A percentile compares a stretch with the other conserved stretches of the same genome.
These are phyloP conservation scores for Volvariella surrecta DNA, from an alignment of 1,284 basidiomycete genomes.

Conservation along the genomic window DNA sequence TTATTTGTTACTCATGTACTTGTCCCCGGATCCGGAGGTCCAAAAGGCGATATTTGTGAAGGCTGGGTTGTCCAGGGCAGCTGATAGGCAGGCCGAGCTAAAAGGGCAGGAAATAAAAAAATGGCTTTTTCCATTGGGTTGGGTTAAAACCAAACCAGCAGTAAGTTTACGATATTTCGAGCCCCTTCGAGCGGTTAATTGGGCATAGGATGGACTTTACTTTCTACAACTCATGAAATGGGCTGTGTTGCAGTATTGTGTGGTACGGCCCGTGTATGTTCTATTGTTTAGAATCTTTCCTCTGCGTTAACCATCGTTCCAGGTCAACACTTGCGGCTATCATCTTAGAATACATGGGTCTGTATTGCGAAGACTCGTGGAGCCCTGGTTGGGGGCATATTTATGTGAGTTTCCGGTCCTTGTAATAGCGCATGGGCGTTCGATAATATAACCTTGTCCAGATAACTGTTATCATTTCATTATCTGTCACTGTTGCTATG, in stretches of 20 bases:
- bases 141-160: slow-evolving; percentile 53
- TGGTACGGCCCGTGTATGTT: slow-evolving; percentile 55
- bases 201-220: slow-evolving; percentile 49
- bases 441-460: slow-evolving; percentile 14
- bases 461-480: slow-evolving; percentile 56
- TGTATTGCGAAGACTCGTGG: slow-evolving; percentile 71
- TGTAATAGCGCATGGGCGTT: slow-evolving; percentile 12
- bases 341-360: slow-evolving; percentile 52
- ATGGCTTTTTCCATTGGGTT: slow-evolving; percentile 69
- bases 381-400: slow-evolving; percentile 62
- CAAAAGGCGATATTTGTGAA: slow-evolving; percentile 57
- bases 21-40: slow-evolving; percentile 55
- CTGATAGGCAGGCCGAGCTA: slow-evolving; percentile 33
- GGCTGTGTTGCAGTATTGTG: slow-evolving; percentile 75
- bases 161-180: slow-evolving; percentile 23
- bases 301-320: neutral
- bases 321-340: slow-evolving; percentile 62
- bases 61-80: slow-evolving; percentile 43
- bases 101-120: slow-evolving; percentile 40
- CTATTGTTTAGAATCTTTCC: slow-evolving; percentile 1
- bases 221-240: slow-evolving; percentile 78
- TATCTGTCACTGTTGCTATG: slow-evolving; percentile 77
- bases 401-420: slow-evolving; percentile 44
- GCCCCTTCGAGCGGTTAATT: slow-evolving; percentile 2
- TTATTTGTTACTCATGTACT: slow-evolving; percentile 66